Conservation (phyloP, 2,329 filamentous ascomycete genomes). For the Arthrobotrys pseudoclavata region DNA sequence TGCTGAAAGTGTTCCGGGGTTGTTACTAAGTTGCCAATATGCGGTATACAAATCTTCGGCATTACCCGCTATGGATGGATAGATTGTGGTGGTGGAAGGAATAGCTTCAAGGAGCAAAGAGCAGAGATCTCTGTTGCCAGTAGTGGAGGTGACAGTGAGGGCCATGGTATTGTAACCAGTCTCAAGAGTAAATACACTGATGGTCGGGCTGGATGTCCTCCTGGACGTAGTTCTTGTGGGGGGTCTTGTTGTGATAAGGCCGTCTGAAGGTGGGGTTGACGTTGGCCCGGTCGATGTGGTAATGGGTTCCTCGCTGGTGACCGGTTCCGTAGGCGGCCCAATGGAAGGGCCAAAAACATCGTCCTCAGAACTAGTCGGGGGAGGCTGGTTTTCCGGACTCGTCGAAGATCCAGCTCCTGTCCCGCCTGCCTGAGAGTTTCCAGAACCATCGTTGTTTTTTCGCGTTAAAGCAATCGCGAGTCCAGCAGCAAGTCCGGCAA, state of each 20-base stretch:
- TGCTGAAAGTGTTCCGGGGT: constrained; percentile 3
- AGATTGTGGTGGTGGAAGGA: constrained; percentile 30
- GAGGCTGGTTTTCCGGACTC: neutral
- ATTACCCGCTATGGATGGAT: constrained; percentile 24
- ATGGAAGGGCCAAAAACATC: neutral
- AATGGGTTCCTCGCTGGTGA: neutral
- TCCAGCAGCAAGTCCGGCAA: constrained; percentile 39
- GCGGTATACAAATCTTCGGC: constrained; percentile 34
- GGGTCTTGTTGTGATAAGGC: neutral
- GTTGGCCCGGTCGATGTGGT: neutral
- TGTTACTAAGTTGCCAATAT: constrained; percentile 22
- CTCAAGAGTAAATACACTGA: constrained; percentile 29
- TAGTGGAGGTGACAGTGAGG: constrained; percentile 10
- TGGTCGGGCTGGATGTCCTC: neutral
- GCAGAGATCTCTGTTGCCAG: constrained; percentile 30
- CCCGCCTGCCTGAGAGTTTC: neutral
- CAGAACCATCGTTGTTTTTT: constrained; percentile 24
- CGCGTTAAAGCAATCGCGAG: constrained; percentile 34
- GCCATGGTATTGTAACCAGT: constrained; percentile 41
- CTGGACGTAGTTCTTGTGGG: neutral
- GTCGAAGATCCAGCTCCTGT: neutral
- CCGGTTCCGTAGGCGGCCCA: constrained; percentile 1
- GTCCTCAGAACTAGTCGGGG: neutral
- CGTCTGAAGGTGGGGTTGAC: neutral
- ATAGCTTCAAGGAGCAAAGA: neutral